Evolutionary conservation across 202 grass and related monocot species (phyloP), one percentile per base, ranked within the genome.

Genomic region (Setaria italica): DNA sequence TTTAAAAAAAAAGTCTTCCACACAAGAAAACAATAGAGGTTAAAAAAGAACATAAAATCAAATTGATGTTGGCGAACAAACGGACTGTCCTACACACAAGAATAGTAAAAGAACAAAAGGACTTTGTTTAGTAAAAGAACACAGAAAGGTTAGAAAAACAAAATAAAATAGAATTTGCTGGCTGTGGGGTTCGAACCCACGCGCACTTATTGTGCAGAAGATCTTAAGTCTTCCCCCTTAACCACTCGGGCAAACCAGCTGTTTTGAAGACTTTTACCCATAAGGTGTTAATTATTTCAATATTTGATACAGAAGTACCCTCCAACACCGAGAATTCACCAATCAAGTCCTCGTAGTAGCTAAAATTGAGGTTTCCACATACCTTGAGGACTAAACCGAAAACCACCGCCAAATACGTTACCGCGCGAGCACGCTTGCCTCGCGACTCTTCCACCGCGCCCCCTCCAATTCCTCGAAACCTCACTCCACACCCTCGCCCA

Each of bases 141-240:
- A 37, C 5, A 0, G 32, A 80, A 32, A 81, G 0, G 15, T 0
- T 11, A 46, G 3, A 5, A 2, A 48, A 41, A 9, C 1, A 58
- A 4, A 5, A 6, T 41, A 25, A 25, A 25, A 25, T 25, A 25
- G 25, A 25, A 25, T 25, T 25, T 87, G 88, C 88, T 93, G 88
- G 88, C 88, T 93, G 87, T 90, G 88, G 91, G 91, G 91, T 88
- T 93, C 88, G 88, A 91, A 93, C 91, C 91, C 91, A 93, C 84
- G 88, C 85, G 88, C 91, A 92, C 91, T 92, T 74, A 43, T 65
- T 65, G 88, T 90, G 91, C 88, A 90, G 91, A 92, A 92, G 88
- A 90, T 92, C 91, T 88, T 92, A 92, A 92, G 90, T 92, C 90
- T 92, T 90, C 84, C 90, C 85, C 85, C 91, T 93, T 93, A 90